These are phyloP conservation scores for Botrytis tulipae DNA, from an alignment of 2,329 filamentous ascomycete genomes.

Conservation along the genomic window DNA sequence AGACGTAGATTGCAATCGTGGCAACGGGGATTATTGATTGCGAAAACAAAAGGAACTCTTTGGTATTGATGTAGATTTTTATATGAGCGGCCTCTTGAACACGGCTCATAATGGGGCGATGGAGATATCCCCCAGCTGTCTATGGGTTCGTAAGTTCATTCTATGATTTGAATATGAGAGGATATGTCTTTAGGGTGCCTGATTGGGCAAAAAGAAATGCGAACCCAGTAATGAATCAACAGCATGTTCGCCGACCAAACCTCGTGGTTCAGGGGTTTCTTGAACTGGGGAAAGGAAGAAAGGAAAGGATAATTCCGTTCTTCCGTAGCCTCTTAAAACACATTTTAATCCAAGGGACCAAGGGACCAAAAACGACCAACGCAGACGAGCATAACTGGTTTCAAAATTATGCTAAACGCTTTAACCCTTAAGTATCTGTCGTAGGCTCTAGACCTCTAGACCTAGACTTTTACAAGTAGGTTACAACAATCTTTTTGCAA, in stretches of 20 bases:
- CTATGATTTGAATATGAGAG: neutral
- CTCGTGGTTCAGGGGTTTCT: constrained; percentile 8
- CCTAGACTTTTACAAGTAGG: neutral
- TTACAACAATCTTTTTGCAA: neutral
- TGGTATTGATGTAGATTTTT: neutral
- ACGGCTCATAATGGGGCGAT: constrained; percentile 8
- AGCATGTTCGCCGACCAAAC: constrained; percentile 19
- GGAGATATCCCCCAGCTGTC: neutral
- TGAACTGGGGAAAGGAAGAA: neutral
- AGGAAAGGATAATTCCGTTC: constrained; percentile 7
- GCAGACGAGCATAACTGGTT: neutral
- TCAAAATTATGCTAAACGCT: constrained; percentile 4
- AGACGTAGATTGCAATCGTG: constrained; percentile 5
- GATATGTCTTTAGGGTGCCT: neutral
- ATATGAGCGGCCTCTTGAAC: neutral
- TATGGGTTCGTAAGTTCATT: constrained; percentile 1
- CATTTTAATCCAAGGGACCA: constrained; percentile 2
- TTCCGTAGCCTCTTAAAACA: constrained; percentile 8
- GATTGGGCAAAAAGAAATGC: neutral
- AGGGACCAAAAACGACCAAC: neutral
- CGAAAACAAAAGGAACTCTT: neutral
- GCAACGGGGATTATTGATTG: constrained; percentile 16
- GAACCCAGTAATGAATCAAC: neutral
- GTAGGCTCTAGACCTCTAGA: neutral
- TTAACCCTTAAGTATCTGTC: neutral